Conservation (phyloP, 306 rosid genomes). For the Lagenaria siceraria region DNA sequence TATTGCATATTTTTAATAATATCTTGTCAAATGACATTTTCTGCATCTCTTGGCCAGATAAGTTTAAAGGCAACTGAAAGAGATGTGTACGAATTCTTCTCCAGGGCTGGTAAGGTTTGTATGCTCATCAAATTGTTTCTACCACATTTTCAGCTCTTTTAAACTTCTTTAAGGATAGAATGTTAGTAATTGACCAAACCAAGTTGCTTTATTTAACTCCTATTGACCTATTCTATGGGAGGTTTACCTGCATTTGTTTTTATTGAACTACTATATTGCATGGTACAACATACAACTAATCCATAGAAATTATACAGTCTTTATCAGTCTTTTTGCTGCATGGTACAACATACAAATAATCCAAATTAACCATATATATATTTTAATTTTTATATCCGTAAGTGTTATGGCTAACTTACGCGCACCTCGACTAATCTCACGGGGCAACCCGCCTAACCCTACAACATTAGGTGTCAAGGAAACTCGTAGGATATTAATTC, state of each 20-base stretch:
- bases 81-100: slow-evolving; percentile 86
- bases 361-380: too few species aligned
- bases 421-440: too few species aligned
- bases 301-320: not conserved
- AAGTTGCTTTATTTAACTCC: not conserved
- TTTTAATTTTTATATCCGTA: too few species aligned
- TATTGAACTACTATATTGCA: not conserved
- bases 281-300: not conserved
- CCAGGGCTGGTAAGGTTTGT: slow-evolving; percentile 95
- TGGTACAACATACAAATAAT: too few species aligned
- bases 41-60: slow-evolving; percentile 37
- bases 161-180: not conserved
- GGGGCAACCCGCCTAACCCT: too few species aligned
- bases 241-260: not conserved
- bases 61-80: slow-evolving; percentile 94
- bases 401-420: too few species aligned
- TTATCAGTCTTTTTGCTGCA: not conserved
- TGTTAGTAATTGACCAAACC: not conserved
- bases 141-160: not conserved
- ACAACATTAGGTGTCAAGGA: too few species aligned
- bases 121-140: slow-evolving; percentile 5
- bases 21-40: slow-evolving; percentile 10
- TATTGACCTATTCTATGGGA: not conserved
- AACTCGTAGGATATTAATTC: too few species aligned
- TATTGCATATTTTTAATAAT: slow-evolving; percentile 4